A percentile compares a stretch with the other conserved stretches of the same genome.
Evolutionary conservation across 495 filamentous ascomycete species (phyloP).

Genomic region (Podospora comata): DNA sequence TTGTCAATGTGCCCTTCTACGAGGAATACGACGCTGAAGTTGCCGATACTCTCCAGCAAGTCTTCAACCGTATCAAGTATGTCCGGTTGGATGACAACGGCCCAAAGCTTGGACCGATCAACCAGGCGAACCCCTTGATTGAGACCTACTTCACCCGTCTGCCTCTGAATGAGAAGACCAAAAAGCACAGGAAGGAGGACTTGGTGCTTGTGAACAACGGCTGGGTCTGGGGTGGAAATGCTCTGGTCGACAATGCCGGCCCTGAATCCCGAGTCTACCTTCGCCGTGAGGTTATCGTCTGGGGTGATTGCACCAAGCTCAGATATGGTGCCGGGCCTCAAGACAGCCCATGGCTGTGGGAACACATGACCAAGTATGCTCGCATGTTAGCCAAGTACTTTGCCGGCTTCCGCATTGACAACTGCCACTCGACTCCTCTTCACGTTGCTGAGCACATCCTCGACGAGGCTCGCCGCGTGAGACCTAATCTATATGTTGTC

Average conservation of each 20-base stretch:
- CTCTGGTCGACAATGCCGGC: slow-evolving; percentile 89
- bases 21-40: slow-evolving; percentile 84
- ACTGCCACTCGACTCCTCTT: slow-evolving; percentile 94
- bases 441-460: slow-evolving; percentile 91
- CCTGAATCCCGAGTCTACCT: slow-evolving; percentile 85
- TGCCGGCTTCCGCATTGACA: slow-evolving; percentile 93
- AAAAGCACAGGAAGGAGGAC: slow-evolving; percentile 69
- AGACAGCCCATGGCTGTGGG: slow-evolving; percentile 92
- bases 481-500: slow-evolving; percentile 85
- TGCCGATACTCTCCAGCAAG: slow-evolving; percentile 77
- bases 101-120: slow-evolving; percentile 80
- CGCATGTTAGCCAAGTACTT: slow-evolving; percentile 94
- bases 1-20: slow-evolving; percentile 83
- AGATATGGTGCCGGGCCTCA: slow-evolving; percentile 78
- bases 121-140: slow-evolving; percentile 72
- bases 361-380: slow-evolving; percentile 91
- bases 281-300: slow-evolving; percentile 91
- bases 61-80: slow-evolving; percentile 94
- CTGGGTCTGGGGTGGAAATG: slow-evolving; percentile 98
- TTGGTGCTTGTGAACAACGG: slow-evolving; percentile 92
- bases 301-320: slow-evolving; percentile 98
- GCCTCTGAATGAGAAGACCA: slow-evolving; percentile 72
- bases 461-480: slow-evolving; percentile 82
- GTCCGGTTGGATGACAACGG: slow-evolving; percentile 86
- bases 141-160: slow-evolving; percentile 96